A percentile compares a stretch with the other conserved stretches of the same genome.
These are phyloP conservation scores for Pyrenochaeta sp. DNA, from an alignment of 2,329 filamentous ascomycete species.

Conservation along the genomic window DNA sequence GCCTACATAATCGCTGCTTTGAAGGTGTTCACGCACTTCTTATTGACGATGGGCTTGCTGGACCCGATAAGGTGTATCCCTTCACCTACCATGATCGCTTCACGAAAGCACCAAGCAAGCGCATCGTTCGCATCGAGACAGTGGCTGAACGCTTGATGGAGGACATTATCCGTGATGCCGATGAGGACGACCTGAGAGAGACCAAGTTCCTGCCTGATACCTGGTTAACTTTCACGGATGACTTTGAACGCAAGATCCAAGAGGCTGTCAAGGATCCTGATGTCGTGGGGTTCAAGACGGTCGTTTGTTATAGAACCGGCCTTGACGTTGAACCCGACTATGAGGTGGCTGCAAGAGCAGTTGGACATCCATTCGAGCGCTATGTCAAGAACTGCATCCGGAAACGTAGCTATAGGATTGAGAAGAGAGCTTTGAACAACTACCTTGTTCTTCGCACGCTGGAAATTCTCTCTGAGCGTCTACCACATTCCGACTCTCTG, in stretches of 20 bases:
- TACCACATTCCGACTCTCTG: conserved; percentile 38
- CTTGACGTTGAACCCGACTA: conserved; percentile 61
- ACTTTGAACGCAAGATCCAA: conserved; percentile 62
- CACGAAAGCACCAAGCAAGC: conserved; percentile 68
- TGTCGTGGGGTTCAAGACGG: conserved; percentile 82
- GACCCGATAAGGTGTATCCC: conserved; percentile 62
- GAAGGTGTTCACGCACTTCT: conserved; percentile 75
- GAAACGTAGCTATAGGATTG: conserved; percentile 60
- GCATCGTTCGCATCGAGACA: conserved; percentile 80
- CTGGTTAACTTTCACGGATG: conserved; percentile 56
- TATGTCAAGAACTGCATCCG: conserved; percentile 50
- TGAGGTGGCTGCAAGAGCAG: conserved; percentile 43
- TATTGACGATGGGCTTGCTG: conserved; percentile 76
- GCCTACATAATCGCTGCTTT: conserved; percentile 70
- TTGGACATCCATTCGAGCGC: conserved; percentile 49
- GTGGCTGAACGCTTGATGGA: conserved; percentile 70
- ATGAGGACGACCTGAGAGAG: conserved; percentile 42
- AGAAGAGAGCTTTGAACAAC: conserved; percentile 72
- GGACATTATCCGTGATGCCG: conserved; percentile 53
- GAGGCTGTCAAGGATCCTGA: conserved; percentile 68
- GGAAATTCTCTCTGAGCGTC: conserved; percentile 59
- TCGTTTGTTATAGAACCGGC: conserved; percentile 82
- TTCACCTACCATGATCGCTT: conserved; percentile 68
- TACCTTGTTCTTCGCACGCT: conserved; percentile 72
- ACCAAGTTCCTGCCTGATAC: conserved; percentile 44